Evolutionary conservation across 192 early-diverging fungal genomes (phyloP).

Genomic region (Geranomyces michiganensis): DNA sequence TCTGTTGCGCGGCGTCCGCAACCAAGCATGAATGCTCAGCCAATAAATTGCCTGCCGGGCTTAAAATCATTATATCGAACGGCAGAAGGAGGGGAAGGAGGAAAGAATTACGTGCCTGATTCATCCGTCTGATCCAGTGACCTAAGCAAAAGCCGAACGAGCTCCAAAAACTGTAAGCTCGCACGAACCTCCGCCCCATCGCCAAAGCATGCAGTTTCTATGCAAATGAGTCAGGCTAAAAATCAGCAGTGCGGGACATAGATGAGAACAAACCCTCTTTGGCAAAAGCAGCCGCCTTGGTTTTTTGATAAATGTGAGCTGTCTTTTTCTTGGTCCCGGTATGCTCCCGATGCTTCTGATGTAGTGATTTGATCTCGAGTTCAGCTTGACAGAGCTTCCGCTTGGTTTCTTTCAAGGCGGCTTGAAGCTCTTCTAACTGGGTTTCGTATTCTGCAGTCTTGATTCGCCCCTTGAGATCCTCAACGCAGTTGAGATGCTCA

Average conservation of each 20-base stretch:
- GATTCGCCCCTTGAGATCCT: background rate
- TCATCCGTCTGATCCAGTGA: background rate
- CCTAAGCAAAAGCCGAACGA: conserved; percentile 9
- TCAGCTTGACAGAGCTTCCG: conserved; percentile 17
- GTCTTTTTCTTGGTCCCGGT: conserved; percentile 11
- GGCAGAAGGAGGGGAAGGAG: too few species aligned
- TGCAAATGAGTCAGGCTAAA: background rate
- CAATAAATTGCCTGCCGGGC: too few species aligned
- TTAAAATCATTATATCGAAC: too few species aligned
- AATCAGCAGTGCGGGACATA: background rate
- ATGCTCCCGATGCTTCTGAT: conserved; percentile 6
- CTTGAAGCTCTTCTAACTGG: conserved; percentile 3
- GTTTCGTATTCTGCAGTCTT: conserved; percentile 3
- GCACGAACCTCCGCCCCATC: background rate
- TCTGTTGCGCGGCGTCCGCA: background rate
- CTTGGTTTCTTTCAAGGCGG: background rate
- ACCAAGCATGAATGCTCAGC: background rate
- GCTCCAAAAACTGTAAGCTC: conserved; percentile 13
- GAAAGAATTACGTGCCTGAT: background rate
- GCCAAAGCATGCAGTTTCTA: conserved; percentile 2
- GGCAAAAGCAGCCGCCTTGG: conserved; percentile 5
- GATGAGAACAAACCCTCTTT: conserved; percentile 1
- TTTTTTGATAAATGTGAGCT: conserved; percentile 18
- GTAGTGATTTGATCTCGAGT: conserved; percentile 21
- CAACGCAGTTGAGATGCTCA: background rate